Evolutionary conservation across 768 basidiomycete species (phyloP).

Genomic region (Boletus rex-veris): DNA sequence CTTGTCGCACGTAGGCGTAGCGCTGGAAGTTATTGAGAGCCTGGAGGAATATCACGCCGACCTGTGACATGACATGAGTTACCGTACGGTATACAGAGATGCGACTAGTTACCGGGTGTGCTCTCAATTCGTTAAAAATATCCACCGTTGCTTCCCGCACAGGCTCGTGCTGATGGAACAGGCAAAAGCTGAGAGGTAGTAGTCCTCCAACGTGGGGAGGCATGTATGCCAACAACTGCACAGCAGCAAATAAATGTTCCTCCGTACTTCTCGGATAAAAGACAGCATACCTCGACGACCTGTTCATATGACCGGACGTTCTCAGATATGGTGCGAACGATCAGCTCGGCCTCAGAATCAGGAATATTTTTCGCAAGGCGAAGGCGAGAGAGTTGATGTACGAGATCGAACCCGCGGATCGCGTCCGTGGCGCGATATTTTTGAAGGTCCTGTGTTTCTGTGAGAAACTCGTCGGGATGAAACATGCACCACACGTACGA

Average conservation of each 20-base stretch:
- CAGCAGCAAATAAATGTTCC: background rate
- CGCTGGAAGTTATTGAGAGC: slow-evolving; percentile 86
- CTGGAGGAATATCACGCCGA: slow-evolving; percentile 75
- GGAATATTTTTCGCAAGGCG: slow-evolving; percentile 67
- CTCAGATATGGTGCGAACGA: slow-evolving; percentile 71
- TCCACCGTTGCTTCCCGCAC: slow-evolving; percentile 81
- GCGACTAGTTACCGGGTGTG: slow-evolving; percentile 59
- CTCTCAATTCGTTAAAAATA: slow-evolving; percentile 75
- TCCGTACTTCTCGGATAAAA: background rate
- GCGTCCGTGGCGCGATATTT: slow-evolving; percentile 50
- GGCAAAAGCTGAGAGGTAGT: slow-evolving; percentile 78
- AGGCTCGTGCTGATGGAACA: slow-evolving; percentile 82
- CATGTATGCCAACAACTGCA: slow-evolving; percentile 74
- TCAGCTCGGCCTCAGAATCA: slow-evolving; percentile 69
- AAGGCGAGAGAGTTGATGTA: slow-evolving; percentile 82
- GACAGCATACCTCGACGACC: slow-evolving; percentile 68
- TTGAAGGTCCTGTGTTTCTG: slow-evolving; percentile 58
- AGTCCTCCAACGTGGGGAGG: slow-evolving; percentile 80
- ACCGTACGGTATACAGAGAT: background rate
- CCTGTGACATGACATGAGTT: slow-evolving; percentile 45
- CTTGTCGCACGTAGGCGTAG: slow-evolving; percentile 82
- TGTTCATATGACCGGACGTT: slow-evolving; percentile 81
- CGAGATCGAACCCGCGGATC: slow-evolving; percentile 78
- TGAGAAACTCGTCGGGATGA: slow-evolving; percentile 5
- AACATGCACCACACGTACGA: slow-evolving; percentile 43